Base-by-base conservation (phyloP, 2,329 filamentous ascomycete species). In the Bipolaris victoriae region DNA sequence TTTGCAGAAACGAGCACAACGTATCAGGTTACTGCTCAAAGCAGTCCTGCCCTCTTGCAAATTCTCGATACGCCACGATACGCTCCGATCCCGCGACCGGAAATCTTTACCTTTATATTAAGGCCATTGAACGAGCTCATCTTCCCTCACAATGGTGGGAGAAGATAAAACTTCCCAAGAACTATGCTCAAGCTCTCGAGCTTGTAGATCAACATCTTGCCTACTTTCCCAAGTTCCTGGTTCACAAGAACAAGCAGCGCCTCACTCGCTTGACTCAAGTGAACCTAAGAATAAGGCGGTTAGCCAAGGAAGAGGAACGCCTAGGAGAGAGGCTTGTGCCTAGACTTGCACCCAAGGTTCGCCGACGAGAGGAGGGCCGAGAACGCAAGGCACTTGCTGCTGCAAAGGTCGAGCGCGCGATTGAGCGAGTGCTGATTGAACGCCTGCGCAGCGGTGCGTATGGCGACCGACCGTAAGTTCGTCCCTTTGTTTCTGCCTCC, bases 171-270 rank as follows among this genome's bases (percentile, higher is more conserved):
- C 83, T 99, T 33, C 92, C 91, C 26, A 86, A 88, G 69, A 97
- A 98, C 82, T 98, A 98, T 78, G 86, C 88, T 62, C 90, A 93
- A 74, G 95, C 95, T 0, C 85, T 99, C 24, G 86, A 90, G 66
- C 91, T 96, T 76, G 87, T 99, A 65, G 73, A 76, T 49, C 50
- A 66, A 16, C 68, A 75, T 44, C 69, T 77, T 15, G 90, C 92
- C 72, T 98, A 97, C 83, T 98, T 92, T 82, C 93, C 94, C 53
- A 96, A 97, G 77, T 97, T 96, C 74, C 80, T 97, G 63, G 81
- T 92, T 33, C 92, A 97, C 81, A 97, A 96, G 80, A 95, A 92
- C 83, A 99, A 99, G 83, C 95, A 98, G 81, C 88, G 95, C 58
- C 85, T 98, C 43, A 98, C 95, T 9, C 84, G 95, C 47, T 76